Percentiles rank a stretch among this genome's conserved stretches.
These are phyloP conservation scores for Microdochium bolleyi DNA, from an alignment of 2,329 filamentous ascomycete genomes.

Conservation along the genomic window DNA sequence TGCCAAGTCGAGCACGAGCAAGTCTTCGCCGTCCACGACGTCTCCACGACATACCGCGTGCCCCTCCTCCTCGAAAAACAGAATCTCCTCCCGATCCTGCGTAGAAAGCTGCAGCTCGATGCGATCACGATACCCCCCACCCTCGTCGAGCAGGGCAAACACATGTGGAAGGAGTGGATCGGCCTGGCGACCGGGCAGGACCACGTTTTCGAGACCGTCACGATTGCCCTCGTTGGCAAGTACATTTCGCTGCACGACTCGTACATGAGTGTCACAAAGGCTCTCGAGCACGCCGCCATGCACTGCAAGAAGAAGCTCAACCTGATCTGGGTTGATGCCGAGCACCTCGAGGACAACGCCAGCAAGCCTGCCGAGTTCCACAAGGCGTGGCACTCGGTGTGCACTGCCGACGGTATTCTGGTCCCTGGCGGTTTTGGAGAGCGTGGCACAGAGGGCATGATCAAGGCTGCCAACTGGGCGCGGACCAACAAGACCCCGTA, in stretches of 20 bases:
- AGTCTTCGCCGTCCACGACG: slow-evolving; percentile 83
- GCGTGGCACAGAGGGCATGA: slow-evolving; percentile 84
- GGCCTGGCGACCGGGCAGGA: slow-evolving; percentile 59
- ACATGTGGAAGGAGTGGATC: slow-evolving; percentile 77
- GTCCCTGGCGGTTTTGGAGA: slow-evolving; percentile 74
- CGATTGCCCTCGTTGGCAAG: slow-evolving; percentile 86
- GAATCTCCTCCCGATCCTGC: slow-evolving; percentile 61
- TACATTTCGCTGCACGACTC: slow-evolving; percentile 80
- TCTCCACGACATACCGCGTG: slow-evolving; percentile 88
- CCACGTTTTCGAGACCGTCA: slow-evolving; percentile 59
- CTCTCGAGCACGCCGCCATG: slow-evolving; percentile 89
- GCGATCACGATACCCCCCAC: slow-evolving; percentile 40
- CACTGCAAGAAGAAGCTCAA: slow-evolving; percentile 71
- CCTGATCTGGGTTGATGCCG: slow-evolving; percentile 77
- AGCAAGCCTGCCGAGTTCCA: slow-evolving; percentile 67
- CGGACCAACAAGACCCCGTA: slow-evolving; percentile 74
- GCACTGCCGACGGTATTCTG: slow-evolving; percentile 58
- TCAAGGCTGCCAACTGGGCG: slow-evolving; percentile 78
- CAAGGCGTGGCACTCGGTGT: slow-evolving; percentile 77
- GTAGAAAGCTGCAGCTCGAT: slow-evolving; percentile 57
- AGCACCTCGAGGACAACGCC: slow-evolving; percentile 66
- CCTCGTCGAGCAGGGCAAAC: slow-evolving; percentile 52
- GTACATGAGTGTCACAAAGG: slow-evolving; percentile 78
- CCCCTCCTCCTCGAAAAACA: slow-evolving; percentile 86
- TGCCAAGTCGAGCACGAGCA: slow-evolving; percentile 83